Evolutionary conservation across 768 basidiomycete genomes (phyloP).

Genomic region (Termitomyces eurrhizus): DNA sequence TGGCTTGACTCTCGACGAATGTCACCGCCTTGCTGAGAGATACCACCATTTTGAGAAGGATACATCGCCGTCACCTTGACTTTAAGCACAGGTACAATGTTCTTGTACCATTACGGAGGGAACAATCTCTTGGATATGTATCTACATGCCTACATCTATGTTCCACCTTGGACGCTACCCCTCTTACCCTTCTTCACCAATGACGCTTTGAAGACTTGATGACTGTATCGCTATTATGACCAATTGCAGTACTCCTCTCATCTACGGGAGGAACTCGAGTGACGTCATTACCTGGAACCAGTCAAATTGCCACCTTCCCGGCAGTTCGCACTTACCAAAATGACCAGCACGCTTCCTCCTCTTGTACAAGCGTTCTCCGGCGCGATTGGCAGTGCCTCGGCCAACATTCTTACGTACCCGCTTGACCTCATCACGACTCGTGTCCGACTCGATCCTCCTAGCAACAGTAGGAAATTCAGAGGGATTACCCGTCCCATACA

Average conservation of each 20-base stretch:
- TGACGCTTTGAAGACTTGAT: neutral
- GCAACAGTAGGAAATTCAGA: neutral
- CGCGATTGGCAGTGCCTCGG: conserved; percentile 50
- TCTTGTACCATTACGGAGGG: neutral
- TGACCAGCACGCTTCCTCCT: conserved; percentile 59
- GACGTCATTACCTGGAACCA: neutral
- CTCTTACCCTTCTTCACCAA: neutral
- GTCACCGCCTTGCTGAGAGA: neutral
- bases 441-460: conserved; percentile 36
- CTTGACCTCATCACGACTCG: conserved; percentile 56
- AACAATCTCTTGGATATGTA: neutral
- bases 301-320: neutral
- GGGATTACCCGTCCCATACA: neutral
- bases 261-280: neutral
- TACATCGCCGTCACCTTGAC: neutral
- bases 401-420: conserved; percentile 50
- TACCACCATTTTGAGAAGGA: neutral
- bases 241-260: neutral
- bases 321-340: conserved; percentile 19
- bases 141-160: neutral
- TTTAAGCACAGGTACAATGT: too few relatives aligned
- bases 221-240: neutral
- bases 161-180: neutral
- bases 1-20: neutral
- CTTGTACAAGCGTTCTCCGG: conserved; percentile 40